A percentile compares a stretch with the other conserved stretches of the same genome.
Evolutionary conservation across 1,284 basidiomycete genomes (phyloP).

Genomic region (Volvariella surrecta): DNA sequence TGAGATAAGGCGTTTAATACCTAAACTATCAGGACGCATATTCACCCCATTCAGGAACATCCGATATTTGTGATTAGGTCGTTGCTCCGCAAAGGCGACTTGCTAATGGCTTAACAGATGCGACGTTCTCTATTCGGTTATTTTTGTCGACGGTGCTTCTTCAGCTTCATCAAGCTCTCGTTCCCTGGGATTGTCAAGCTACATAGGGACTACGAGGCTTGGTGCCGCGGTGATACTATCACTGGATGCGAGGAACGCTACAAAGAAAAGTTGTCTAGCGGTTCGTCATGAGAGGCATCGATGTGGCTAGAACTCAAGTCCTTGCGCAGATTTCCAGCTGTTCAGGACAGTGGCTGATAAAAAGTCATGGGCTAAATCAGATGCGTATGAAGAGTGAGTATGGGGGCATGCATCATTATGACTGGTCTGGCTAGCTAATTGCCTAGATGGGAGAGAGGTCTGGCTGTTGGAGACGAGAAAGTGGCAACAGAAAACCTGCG

Average conservation of each 20-base stretch:
- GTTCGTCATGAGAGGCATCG: background rate
- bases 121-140: slow-evolving; percentile 75
- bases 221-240: slow-evolving; percentile 41
- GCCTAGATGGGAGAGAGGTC: slow-evolving; percentile 57
- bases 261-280: slow-evolving; percentile 39
- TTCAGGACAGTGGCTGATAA: slow-evolving; percentile 62
- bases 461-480: slow-evolving; percentile 57
- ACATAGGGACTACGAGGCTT: slow-evolving; percentile 53
- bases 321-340: slow-evolving; percentile 43
- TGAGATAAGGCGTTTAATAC: slow-evolving; percentile 14
- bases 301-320: background rate
- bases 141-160: slow-evolving; percentile 65
- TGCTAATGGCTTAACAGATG: slow-evolving; percentile 24
- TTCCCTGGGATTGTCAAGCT: slow-evolving; percentile 58
- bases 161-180: slow-evolving; percentile 67
- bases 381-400: slow-evolving; percentile 53
- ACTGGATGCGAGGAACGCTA: slow-evolving; percentile 40
- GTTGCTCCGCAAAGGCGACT: no score
- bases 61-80: slow-evolving; percentile 26
- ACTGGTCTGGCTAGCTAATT: background rate
- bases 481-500: slow-evolving; percentile 61
- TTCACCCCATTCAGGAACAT: slow-evolving; percentile 21
- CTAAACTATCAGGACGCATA: background rate
- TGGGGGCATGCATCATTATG: background rate
- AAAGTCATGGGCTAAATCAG: slow-evolving; percentile 52